Base-by-base conservation (phyloP, 2,329 filamentous ascomycete species). In the Fusarium continuum region DNA sequence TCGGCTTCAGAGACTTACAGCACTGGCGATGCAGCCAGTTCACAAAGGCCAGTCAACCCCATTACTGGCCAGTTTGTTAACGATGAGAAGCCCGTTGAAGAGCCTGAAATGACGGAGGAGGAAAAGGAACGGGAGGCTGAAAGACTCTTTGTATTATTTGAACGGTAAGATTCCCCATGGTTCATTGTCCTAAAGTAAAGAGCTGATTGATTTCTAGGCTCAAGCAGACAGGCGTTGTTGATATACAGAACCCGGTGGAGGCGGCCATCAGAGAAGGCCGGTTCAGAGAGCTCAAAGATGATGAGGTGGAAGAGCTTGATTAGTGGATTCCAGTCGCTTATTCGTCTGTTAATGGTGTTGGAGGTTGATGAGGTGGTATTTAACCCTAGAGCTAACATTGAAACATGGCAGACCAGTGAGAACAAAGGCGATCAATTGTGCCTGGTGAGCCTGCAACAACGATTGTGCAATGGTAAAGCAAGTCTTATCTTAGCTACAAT, bases 101-200 rank as follows among this genome's bases (percentile, higher is more conserved):
- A 80, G 10, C 86, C 87, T 2, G 86, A 91, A 43, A 97, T 98
- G 94, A 95, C 91, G 0, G 82, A 91, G 40, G 93, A 93, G 65
- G 94, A 98, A 78, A 97, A 94, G 75, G 91, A 97, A 75, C 83
- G 91, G 55, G 95, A 99, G 73, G 94, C 93, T 0, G 94, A 97
- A 76, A 85, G 88, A 53, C 77, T 97, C 1, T 97, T 96, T 78
- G 92, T 97, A 11, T 79, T 97, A 4, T 97, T 97, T 76, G 93
- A 97, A 76, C 85, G 91, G 89, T 90, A 78, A 62, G 78, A 65
- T 8, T 16, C 22, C 13, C 25, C 17, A 17, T 11, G 13, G 6
- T 13, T 14, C 2, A 16, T 19, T 13, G 5, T 16, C 28, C 14
- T 26, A 8, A 23, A 38, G 19, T 6, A 31, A 16, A 25, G 23